Percentiles rank a stretch among this genome's conserved stretches.
Evolutionary conservation across 305 asterid genomes (phyloP).

Genomic region (Solanum hybrid): DNA sequence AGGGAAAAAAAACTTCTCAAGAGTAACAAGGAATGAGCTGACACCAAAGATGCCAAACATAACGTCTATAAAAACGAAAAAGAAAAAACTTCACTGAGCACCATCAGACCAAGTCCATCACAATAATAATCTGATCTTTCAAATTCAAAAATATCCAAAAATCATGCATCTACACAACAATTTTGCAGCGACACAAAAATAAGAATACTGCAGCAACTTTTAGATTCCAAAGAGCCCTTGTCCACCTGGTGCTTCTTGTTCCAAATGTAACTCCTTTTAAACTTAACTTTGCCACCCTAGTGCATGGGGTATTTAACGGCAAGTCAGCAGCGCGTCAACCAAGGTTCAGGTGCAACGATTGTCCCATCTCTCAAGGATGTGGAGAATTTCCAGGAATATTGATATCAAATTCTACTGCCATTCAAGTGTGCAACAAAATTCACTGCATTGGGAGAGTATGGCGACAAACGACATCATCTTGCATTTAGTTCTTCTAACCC

Average conservation of each 20-base stretch:
- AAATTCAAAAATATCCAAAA: neutral
- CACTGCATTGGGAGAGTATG: neutral
- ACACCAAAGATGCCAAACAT: neutral
- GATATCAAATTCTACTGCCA: neutral
- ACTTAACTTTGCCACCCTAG: neutral
- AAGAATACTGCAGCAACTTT: neutral
- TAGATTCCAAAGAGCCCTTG: neutral
- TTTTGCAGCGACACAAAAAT: neutral
- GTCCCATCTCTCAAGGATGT: neutral
- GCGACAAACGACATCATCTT: neutral
- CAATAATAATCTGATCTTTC: neutral
- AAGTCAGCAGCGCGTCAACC: neutral
- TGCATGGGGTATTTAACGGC: neutral
- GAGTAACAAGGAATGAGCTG: neutral
- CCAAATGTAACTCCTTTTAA: neutral
- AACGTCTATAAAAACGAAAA: neutral
- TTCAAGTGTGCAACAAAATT: neutral
- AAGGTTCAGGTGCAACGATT: neutral
- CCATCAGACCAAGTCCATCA: neutral
- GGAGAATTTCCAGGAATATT: neutral
- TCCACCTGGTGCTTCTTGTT: neutral
- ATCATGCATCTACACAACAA: neutral
- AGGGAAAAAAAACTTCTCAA: neutral
- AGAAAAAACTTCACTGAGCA: neutral
- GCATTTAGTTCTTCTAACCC: neutral